Base-by-base conservation (phyloP, 805 yeast species). In the Monosporozyma aquatica region DNA sequence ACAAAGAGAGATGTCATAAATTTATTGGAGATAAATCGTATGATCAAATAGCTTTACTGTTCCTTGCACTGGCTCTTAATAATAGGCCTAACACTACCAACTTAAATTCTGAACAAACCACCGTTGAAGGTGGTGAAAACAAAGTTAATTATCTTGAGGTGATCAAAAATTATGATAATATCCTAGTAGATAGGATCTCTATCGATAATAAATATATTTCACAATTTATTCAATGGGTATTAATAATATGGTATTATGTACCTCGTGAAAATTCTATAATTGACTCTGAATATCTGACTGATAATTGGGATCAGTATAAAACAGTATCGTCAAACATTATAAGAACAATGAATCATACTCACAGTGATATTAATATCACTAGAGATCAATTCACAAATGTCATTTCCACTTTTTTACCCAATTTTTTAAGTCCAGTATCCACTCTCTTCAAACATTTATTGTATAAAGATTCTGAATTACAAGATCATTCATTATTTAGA, bases 141-240 rank as follows among this genome's bases (percentile, higher is more conserved):
- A 48, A 44, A 1, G 50, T 46, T 21, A 44, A 51, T 5, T 38
- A 50, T 9, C 36, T 41, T 4, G 43, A 46, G 13, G 45, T 47
- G n/a, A 29, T 77, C 4, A 62, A 66, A 42, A 54, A 60, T 1
- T 70, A 65, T 49, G 80, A 76, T 53, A 64, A 61, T 3, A 53
- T 72, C 10, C 69, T 71, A n/a, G 38, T 70, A 0, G 59, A 64
- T 0, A 49, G 59, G 2, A 43, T 71, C 29, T 46, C 50, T 2
- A 46, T 80, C 1, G 52, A 69, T 0, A 76, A 75, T 0, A 41
- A 52, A 0, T 68, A 66, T 5, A 44, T 81, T 25, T 59, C 65
- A 3, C 64, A 64, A 5, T 37, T 82, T 2, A 40, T 81, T 9
- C 65, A 80, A 0, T 71, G 81, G 45, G 45, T 73, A 17, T 61